A percentile compares a stretch with the other conserved stretches of the same genome.
Conservation (phyloP, 2,329 filamentous ascomycete species). For the Fusarium paranaense region DNA sequence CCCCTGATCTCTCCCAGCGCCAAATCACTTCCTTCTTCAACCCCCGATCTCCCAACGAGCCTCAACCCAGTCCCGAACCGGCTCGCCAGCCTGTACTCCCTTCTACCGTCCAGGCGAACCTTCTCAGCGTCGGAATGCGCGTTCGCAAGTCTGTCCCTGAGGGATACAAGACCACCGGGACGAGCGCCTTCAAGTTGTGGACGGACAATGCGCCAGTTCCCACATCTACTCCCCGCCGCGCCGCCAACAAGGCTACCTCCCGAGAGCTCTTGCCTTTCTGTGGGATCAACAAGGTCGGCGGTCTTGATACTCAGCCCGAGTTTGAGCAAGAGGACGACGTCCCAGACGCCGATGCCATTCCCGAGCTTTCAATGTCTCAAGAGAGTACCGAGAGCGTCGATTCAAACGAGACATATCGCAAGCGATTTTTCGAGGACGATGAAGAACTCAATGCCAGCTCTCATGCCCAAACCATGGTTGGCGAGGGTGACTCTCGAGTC, state of each 20-base stretch:
- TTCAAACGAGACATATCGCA: conserved; percentile 51
- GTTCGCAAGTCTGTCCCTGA: conserved; percentile 93
- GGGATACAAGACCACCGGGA: conserved; percentile 82
- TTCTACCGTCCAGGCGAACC: conserved; percentile 77
- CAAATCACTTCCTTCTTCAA: conserved; percentile 75
- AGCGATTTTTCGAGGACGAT: conserved; percentile 62
- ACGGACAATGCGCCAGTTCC: conserved; percentile 48
- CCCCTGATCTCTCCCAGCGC: conserved; percentile 67
- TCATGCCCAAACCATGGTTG: conserved; percentile 51
- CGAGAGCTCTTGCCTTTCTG: conserved; percentile 84
- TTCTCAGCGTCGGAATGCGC: conserved; percentile 94
- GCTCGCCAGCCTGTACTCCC: conserved; percentile 65
- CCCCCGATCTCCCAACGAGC: conserved; percentile 46
- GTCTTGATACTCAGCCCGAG: conserved; percentile 70
- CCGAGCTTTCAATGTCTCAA: conserved; percentile 66
- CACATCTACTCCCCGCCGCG: conserved; percentile 11
- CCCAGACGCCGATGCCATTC: conserved; percentile 55
- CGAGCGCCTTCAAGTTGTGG: conserved; percentile 65
- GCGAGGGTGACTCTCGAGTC: conserved; percentile 55
- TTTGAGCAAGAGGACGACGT: conserved; percentile 45
- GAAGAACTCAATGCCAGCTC: conserved; percentile 53
- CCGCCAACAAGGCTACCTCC: conserved; percentile 46
- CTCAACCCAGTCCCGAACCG: conserved; percentile 44
- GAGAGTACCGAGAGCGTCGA: conserved; percentile 59
- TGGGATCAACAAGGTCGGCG: conserved; percentile 81